Evolutionary conservation across 2,329 filamentous ascomycete genomes (phyloP).

Genomic region (Zasmidium angulare): DNA sequence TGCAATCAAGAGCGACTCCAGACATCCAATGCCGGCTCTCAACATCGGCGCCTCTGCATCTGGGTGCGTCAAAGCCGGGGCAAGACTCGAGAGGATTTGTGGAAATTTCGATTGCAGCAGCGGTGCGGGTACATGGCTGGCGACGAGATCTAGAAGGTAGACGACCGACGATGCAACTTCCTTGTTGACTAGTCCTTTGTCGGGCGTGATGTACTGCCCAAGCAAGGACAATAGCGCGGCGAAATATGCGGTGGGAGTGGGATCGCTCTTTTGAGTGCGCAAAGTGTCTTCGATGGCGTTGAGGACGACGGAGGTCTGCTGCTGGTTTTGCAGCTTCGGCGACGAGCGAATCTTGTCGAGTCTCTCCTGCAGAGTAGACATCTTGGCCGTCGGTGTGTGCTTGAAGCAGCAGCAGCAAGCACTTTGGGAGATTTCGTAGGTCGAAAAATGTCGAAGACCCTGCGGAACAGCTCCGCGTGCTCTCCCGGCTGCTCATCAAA

Average conservation of each 20-base stretch:
- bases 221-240: constrained; percentile 90
- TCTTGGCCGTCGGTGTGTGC: constrained; percentile 23
- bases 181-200: constrained; percentile 69
- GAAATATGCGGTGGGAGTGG: constrained; percentile 89
- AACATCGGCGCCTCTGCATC: constrained; percentile 86
- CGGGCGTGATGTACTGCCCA: constrained; percentile 67
- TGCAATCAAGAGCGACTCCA: constrained; percentile 86
- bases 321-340: constrained; percentile 91
- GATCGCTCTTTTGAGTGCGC: constrained; percentile 78
- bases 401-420: not conserved
- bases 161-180: constrained; percentile 83
- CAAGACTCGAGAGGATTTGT: constrained; percentile 83
- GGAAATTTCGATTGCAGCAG: constrained; percentile 93
- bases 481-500: not conserved
- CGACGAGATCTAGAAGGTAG: constrained; percentile 92
- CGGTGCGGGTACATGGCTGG: constrained; percentile 77
- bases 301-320: constrained; percentile 85
- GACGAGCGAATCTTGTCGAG: constrained; percentile 91
- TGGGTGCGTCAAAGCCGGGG: constrained; percentile 74
- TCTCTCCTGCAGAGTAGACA: constrained; percentile 76
- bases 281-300: constrained; percentile 91
- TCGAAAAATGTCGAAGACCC: not conserved
- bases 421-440: not conserved
- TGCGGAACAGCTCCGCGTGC: not conserved
- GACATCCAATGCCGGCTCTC: constrained; percentile 83